Evolutionary conservation across 257 asterid species (phyloP).

Genomic region (Striga asiatica): DNA sequence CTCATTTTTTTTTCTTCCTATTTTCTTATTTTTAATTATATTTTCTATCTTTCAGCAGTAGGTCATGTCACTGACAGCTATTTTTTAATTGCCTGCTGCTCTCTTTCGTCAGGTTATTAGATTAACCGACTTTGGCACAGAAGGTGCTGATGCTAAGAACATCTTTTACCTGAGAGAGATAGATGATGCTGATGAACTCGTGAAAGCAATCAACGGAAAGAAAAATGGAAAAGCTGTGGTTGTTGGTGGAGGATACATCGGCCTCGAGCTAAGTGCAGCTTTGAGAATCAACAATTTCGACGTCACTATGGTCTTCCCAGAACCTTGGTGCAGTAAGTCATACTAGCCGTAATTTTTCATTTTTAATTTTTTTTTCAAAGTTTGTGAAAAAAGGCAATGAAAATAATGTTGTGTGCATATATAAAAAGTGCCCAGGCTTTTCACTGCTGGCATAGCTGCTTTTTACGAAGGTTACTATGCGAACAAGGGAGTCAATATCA

Average conservation of each 20-base stretch:
- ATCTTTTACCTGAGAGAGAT: constrained; percentile 62
- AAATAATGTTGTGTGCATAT: neutral
- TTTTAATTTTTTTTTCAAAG: neutral
- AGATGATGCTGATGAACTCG: constrained; percentile 62
- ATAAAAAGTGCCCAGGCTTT: neutral
- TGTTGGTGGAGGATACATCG: constrained; percentile 83
- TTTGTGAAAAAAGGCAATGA: neutral
- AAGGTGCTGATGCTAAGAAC: constrained; percentile 55
- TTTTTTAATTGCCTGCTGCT: neutral
- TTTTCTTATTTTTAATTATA: neutral
- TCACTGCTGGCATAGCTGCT: neutral
- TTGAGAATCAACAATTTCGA: constrained; percentile 55
- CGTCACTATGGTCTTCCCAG: constrained; percentile 80
- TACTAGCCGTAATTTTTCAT: neutral
- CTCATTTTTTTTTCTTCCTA: neutral
- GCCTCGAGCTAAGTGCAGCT: constrained; percentile 79
- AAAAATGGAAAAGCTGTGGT: constrained; percentile 60
- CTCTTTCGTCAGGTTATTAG: constrained; percentile 36
- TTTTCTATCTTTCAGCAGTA: neutral
- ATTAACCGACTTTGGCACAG: constrained; percentile 78
- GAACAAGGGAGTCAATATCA: neutral
- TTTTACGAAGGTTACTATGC: neutral
- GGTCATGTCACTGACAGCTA: neutral
- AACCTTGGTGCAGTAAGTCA: constrained; percentile 62
- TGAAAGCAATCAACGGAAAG: constrained; percentile 42